Conservation (phyloP, 169 alveolate genomes). For the Plasmodium cynomolgi region DNA sequence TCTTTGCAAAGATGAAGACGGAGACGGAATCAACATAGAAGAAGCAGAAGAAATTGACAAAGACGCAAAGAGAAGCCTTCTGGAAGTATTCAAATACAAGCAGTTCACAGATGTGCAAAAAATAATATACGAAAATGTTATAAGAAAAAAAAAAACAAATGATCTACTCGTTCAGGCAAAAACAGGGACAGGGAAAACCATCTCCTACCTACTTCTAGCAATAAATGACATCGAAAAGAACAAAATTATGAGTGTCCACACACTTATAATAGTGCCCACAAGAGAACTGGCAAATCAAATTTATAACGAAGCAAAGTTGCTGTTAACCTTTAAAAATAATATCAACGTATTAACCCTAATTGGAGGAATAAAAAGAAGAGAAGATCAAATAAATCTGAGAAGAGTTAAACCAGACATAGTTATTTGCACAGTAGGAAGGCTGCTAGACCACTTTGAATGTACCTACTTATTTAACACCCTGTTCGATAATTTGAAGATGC, state of each 20-base stretch:
- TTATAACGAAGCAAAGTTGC: slow-evolving; percentile 87
- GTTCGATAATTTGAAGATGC: slow-evolving; percentile 88
- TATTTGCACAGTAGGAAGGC: slow-evolving; percentile 96
- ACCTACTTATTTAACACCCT: slow-evolving; percentile 92
- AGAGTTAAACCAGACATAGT: slow-evolving; percentile 93
- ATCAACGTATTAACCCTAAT: slow-evolving; percentile 92
- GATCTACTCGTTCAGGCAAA: slow-evolving; percentile 94
- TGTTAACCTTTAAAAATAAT: slow-evolving; percentile 92
- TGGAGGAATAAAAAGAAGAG: slow-evolving; percentile 93
- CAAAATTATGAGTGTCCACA: slow-evolving; percentile 89
- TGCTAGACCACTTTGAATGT: slow-evolving; percentile 93
- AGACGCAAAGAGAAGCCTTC: slow-evolving; percentile 46
- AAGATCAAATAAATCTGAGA: slow-evolving; percentile 92
- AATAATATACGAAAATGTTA: slow-evolving; percentile 55
- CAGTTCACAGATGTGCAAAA: slow-evolving; percentile 73
- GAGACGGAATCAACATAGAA: slow-evolving; percentile 8
- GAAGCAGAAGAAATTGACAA: slow-evolving; percentile 35
- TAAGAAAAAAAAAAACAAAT: slow-evolving; percentile 61
- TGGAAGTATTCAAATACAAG: slow-evolving; percentile 63
- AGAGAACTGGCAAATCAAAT: slow-evolving; percentile 95
- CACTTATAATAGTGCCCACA: slow-evolving; percentile 95
- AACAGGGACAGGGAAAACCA: slow-evolving; percentile 96
- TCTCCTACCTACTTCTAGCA: slow-evolving; percentile 92
- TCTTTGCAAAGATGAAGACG: not conserved
- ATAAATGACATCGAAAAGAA: slow-evolving; percentile 90